Base-by-base conservation (phyloP, 192 early-diverging fungal species). In the Linnemannia schmuckeri region DNA sequence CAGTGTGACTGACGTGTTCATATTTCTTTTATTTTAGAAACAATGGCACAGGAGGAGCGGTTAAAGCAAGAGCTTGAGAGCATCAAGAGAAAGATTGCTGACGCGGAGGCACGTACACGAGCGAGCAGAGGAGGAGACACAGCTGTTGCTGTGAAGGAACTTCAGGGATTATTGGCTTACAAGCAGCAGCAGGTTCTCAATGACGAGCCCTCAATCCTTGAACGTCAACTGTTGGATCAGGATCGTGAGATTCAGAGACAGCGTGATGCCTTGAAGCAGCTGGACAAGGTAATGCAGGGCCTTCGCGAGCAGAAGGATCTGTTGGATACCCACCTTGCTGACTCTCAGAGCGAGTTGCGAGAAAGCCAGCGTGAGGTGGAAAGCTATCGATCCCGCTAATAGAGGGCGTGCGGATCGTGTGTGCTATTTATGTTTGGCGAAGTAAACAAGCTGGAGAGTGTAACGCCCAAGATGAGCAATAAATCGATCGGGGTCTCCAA, bases 181-280 rank as follows among this genome's bases (percentile, higher is more conserved):
- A 93, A 93, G 54, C 82, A 91, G 46, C 83, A 89, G 41, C 90
- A 92, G 76, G 91, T 90, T 20, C 77, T 90, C 49, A 85, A 82
- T 13, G 90, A 93, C 46, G 75, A 91, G n/a, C 80, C 88, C 4
- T 83, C 87, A n/a, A 88, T 81, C 35, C 79, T 89, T 38, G 87
- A 90, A 20, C 80, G 89, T 24, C 73, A 89, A 47, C 83, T 82
- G 44, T 54, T 83, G 61, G 80, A 81, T 30, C 75, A 91, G 54
- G 92, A 93, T 41, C 80, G 91, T 22, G 90, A 91, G 76, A 90
- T 93, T 77, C 88, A 90, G 38, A 81, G 88, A 27, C 91, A 90
- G 38, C 83, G 91, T 4, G 87, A 89, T 40, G 83, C 88, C 7
- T 54, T 91, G 20, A 88, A 89, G 75, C 88, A 90, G 40, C 74